phyloP scores from a whole-genome alignment of 805 yeast species.

The Starmerella stigmatis region DNA sequence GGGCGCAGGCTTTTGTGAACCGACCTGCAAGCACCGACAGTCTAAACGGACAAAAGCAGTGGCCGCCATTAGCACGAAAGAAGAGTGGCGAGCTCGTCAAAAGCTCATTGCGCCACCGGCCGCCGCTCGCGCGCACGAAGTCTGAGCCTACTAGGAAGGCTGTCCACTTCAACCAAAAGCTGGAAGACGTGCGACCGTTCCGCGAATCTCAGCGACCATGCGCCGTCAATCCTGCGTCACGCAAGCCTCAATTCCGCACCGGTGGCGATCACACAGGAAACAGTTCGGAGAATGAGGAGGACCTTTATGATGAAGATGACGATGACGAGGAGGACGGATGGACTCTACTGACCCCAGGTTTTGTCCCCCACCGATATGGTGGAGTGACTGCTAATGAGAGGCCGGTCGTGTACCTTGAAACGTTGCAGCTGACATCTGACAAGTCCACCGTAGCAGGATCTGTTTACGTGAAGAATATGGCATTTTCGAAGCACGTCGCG shows the following conservation, averaged over 20 bases:
- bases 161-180: constrained; percentile 65
- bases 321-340: constrained; percentile 9
- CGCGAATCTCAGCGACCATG: constrained; percentile 63
- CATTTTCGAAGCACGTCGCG: constrained; percentile 56
- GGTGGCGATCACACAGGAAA: constrained; percentile 25
- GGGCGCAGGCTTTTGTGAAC: constrained; percentile 2
- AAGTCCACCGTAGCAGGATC: constrained; percentile 55
- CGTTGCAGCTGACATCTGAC: constrained; percentile 48
- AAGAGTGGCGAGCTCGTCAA: constrained; percentile 83
- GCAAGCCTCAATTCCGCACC: constrained; percentile 23
- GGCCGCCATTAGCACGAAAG: constrained; percentile 51
- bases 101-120: constrained; percentile 47
- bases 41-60: neutral
- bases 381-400: constrained; percentile 21
- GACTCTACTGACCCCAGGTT: constrained; percentile 18
- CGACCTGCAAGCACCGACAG: neutral
- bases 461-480: constrained; percentile 65
- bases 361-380: constrained; percentile 19
- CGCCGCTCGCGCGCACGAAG: constrained; percentile 31
- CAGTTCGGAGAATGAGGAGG: constrained; percentile 10
- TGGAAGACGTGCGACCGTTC: constrained; percentile 56
- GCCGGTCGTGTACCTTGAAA: constrained; percentile 51
- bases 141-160: constrained; percentile 36
- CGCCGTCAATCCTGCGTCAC: constrained; percentile 38
- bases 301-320: neutral